These are phyloP conservation scores for Pseudomassariella vexata DNA, from an alignment of 2,329 filamentous ascomycete species.

Conservation along the genomic window DNA sequence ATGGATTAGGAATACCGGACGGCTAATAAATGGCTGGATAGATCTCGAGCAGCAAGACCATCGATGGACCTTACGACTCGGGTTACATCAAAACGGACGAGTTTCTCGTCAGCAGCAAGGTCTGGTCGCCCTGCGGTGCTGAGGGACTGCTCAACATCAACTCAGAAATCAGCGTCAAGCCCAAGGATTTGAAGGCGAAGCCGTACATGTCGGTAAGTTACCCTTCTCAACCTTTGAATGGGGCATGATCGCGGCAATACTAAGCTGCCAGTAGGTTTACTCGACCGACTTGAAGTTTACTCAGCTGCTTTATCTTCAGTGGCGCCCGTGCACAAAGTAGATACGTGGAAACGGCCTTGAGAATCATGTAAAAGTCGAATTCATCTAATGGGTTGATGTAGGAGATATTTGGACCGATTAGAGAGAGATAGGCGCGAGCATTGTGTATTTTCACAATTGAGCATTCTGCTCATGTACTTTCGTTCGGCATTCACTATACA, in stretches of 20 bases:
- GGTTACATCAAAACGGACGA: constrained; percentile 39
- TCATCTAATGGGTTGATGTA: too few species aligned
- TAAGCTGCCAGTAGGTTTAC: constrained; percentile 14
- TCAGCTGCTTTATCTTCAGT: constrained; percentile 22
- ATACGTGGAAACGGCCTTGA: too few species aligned
- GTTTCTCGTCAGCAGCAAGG: constrained; percentile 36
- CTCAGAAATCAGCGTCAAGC: constrained; percentile 36
- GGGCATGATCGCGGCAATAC: background rate
- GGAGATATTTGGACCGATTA: too few species aligned
- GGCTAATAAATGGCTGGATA: constrained; percentile 18
- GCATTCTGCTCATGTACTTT: too few species aligned
- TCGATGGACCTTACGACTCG: constrained; percentile 33
- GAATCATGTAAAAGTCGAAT: too few species aligned
- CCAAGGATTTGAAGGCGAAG: constrained; percentile 12
- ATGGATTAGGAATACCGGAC: constrained; percentile 1
- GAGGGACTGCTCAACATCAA: constrained; percentile 48
- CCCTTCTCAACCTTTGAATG: background rate
- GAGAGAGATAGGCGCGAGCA: too few species aligned
- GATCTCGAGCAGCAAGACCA: constrained; percentile 31
- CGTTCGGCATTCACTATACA: too few species aligned
- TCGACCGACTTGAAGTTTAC: constrained; percentile 23
- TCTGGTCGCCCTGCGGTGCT: constrained; percentile 47
- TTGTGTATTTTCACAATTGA: too few species aligned
- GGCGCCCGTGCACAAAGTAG: constrained; percentile 20
- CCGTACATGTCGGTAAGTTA: constrained; percentile 4